These are phyloP conservation scores for Margaritispora aquatica DNA, from an alignment of 495 filamentous ascomycete species.

Conservation along the genomic window DNA sequence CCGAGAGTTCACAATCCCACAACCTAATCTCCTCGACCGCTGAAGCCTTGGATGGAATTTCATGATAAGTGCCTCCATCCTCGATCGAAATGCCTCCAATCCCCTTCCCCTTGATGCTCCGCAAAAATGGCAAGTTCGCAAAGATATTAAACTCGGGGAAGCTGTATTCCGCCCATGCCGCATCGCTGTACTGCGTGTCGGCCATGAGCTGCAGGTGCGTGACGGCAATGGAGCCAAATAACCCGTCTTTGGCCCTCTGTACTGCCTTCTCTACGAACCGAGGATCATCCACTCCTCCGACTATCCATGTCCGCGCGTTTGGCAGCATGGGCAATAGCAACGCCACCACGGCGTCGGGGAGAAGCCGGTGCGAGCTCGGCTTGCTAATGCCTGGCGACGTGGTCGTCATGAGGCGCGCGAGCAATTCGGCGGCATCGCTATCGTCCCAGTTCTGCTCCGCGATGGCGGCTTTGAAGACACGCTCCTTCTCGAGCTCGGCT, in stretches of 20 bases:
- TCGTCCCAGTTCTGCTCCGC: neutral
- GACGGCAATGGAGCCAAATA: neutral
- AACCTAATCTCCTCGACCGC: neutral
- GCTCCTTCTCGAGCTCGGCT: neutral
- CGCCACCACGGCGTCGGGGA: neutral
- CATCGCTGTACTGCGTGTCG: neutral
- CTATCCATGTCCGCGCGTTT: neutral
- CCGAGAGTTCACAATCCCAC: neutral
- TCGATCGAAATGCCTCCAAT: neutral
- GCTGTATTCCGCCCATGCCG: neutral
- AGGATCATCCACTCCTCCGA: neutral
- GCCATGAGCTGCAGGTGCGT: neutral
- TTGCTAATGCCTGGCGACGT: neutral
- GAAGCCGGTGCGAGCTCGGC: neutral
- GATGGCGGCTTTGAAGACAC: neutral
- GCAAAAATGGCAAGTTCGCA: neutral
- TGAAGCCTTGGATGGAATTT: neutral
- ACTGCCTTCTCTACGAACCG: too few relatives aligned
- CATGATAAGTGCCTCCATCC: neutral
- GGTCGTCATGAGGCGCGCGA: neutral
- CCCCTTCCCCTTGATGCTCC: neutral
- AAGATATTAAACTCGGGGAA: neutral
- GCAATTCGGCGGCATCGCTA: neutral
- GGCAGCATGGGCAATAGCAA: neutral
- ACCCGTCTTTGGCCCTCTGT: neutral